Evolutionary conservation across 1,284 basidiomycete genomes (phyloP), one percentile per base, ranked within the genome.

Genomic region (Cystobasidium slooffiae): DNA sequence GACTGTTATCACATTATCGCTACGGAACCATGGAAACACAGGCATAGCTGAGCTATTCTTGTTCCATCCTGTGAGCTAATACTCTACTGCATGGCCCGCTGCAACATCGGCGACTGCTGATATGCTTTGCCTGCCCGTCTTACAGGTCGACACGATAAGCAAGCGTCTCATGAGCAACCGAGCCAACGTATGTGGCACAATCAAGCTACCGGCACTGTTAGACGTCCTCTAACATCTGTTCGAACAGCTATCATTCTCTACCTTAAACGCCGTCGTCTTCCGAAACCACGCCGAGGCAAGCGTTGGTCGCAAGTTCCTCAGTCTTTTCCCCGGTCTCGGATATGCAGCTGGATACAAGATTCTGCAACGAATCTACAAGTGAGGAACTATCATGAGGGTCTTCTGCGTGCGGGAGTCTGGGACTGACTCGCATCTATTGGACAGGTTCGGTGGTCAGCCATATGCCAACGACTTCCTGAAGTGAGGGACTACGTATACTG

Each of bases 291-390:
- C 94, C 6, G 82, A 86, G 1, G 91, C 93, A 6, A 68, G 75
- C n/a, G 63, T 79, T 7, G 80, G 80, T n/a, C 59, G 65, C 37
- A 94, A 93, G 82, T 87, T 96, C 80, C 77, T 97, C 46, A 97
- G 94, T 3, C 88, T 99, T 51, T 99, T 99, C 86, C 96, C 97
- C 39, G 96, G 96, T 77, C 89, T 99, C 3, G 97, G 97, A 1
- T 99, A 99, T 82, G 97, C 96, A 3, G 96, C 94, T 43, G 94
- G 94, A 0, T 99, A 99, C 89, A 99, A 99, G 84, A 85, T 97
- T 80, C 85, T 92, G 0, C 94, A 97, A 84, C 88, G 93, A 65
- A 88, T 96, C 80, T 97, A 97, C 89, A 76, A 76, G 75, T 77
- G 22, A 6, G 62, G 51, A 39, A 16, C 22, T 14, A 9, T 1